These are phyloP conservation scores for Polytrichum formosum DNA, from an alignment of 225 moss, liverwort and hornwort genomes.

Conservation along the genomic window DNA sequence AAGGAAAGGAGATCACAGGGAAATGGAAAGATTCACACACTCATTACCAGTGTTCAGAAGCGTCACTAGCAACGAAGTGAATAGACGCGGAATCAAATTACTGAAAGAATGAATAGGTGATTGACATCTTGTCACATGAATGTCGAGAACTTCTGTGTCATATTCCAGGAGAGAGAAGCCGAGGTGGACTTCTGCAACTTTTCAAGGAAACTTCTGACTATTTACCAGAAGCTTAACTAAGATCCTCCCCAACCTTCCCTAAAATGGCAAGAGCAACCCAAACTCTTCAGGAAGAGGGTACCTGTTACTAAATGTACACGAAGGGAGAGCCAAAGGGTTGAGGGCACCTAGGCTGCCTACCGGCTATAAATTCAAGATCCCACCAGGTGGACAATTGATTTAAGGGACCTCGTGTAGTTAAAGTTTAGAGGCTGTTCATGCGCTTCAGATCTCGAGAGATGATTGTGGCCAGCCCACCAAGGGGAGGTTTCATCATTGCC, in stretches of 20 bases:
- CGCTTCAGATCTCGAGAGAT: conserved; percentile 47
- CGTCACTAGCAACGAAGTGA: no score
- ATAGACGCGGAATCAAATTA: no score
- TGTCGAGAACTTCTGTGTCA: neutral
- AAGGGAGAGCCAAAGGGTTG: conserved; percentile 16
- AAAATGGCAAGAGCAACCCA: conserved; percentile 11
- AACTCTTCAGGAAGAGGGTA: conserved; percentile 12
- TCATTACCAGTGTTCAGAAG: no score
- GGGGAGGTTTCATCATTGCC: conserved; percentile 86
- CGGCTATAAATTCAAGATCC: conserved; percentile 6
- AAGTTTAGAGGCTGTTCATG: conserved; percentile 21
- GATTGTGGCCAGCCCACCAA: conserved; percentile 53
- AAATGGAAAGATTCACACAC: no score
- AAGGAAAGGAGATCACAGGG: no score
- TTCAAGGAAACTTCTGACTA: neutral
- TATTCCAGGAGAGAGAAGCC: neutral
- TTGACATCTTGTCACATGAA: no score
- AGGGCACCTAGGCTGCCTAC: conserved; percentile 21
- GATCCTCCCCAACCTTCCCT: conserved; percentile 11
- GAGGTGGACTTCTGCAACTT: neutral
- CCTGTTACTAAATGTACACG: conserved; percentile 19
- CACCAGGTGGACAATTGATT: conserved; percentile 13
- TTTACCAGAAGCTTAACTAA: neutral
- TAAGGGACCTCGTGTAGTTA: conserved; percentile 12
- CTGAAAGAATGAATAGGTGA: no score